Evolutionary conservation across 2,329 filamentous ascomycete species (phyloP), one percentile per base, ranked within the genome.

Genomic region (Aspergillus spinulosporus): DNA sequence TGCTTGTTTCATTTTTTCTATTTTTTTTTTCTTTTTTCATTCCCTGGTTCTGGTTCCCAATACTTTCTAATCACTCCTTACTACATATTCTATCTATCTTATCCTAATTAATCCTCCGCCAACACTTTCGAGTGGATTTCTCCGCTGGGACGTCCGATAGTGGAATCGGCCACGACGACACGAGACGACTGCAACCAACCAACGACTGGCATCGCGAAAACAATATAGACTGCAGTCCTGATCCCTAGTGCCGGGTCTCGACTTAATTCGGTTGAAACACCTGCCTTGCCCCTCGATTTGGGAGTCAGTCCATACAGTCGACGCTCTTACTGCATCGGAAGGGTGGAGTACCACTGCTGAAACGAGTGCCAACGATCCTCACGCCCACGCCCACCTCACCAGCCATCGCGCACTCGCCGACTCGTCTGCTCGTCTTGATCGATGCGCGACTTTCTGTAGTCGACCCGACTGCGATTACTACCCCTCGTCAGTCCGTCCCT

Each of bases 261-360:
- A 44, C 37, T 49, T 59, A 59, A 57, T 62, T 45, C 51, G 39
- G 54, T 42, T 59, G 62, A 65, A 62, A 64, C 58, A 54, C 42
- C 52, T 42, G 48, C n/a, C 49, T 21, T 52, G 56, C 32, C 48
- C 43, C 46, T 54, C 43, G 29, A 48, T 57, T 49, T 52, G 45
- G 15, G 46, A 39, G n/a, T 43, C 49, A 39, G 34, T 44, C 32
- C 50, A 52, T 54, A 52, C 49, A 52, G 51, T 40, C 57, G 53
- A 36, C 53, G 45, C 42, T 39, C 52, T 51, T 57, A 21, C 49
- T 53, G 52, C 55, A 48, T 29, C 54, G 29, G 46, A 58, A 60
- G 52, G 51, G 62, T 59, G 62, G 62, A 63, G 61, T 53, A 57
- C 47, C 55, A 49, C 40, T 40, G 57, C 59, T 61, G 57, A 60